Conservation (phyloP, 2,329 filamentous ascomycete species). For the Thermomyces lanuginosus region DNA sequence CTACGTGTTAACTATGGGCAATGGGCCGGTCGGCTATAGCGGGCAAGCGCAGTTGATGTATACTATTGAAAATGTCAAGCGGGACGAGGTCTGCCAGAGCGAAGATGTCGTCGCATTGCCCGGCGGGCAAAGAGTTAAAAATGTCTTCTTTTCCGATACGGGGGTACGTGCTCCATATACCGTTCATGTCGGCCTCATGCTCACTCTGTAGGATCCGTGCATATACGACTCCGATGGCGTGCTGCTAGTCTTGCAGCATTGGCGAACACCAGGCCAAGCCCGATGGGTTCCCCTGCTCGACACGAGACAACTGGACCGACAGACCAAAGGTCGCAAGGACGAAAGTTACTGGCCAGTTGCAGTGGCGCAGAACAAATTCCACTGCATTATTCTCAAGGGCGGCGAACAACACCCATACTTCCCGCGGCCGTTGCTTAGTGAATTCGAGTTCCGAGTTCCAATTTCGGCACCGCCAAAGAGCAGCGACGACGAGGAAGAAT, state of each 20-base stretch:
- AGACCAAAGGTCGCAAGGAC: slow-evolving; percentile 68
- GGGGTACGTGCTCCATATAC: slow-evolving; percentile 50
- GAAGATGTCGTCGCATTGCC: slow-evolving; percentile 81
- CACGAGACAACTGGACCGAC: slow-evolving; percentile 64
- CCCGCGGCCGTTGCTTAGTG: slow-evolving; percentile 71
- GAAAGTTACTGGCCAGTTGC: slow-evolving; percentile 93
- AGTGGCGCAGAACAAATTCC: slow-evolving; percentile 78
- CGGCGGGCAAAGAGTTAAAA: slow-evolving; percentile 55
- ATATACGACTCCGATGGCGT: slow-evolving; percentile 91
- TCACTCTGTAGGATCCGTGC: slow-evolving; percentile 56
- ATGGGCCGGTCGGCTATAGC: slow-evolving; percentile 66
- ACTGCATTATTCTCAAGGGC: slow-evolving; percentile 98
- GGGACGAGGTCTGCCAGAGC: slow-evolving; percentile 85
- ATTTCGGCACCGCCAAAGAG: slow-evolving; percentile 40
- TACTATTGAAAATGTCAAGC: slow-evolving; percentile 85
- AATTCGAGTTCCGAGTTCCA: slow-evolving; percentile 85
- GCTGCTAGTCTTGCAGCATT: slow-evolving; percentile 73
- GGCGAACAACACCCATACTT: slow-evolving; percentile 87
- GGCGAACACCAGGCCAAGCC: slow-evolving; percentile 71
- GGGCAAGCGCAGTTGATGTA: slow-evolving; percentile 68
- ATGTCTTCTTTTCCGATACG: slow-evolving; percentile 78
- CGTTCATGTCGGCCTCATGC: no score
- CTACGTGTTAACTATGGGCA: slow-evolving; percentile 91
- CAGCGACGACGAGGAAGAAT: slow-evolving; percentile 21
- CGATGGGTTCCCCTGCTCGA: slow-evolving; percentile 87